Evolutionary conservation across 1,139 yeast species (phyloP), one percentile per base, ranked within the genome.

Genomic region (Magnusiomyces fungicola): DNA sequence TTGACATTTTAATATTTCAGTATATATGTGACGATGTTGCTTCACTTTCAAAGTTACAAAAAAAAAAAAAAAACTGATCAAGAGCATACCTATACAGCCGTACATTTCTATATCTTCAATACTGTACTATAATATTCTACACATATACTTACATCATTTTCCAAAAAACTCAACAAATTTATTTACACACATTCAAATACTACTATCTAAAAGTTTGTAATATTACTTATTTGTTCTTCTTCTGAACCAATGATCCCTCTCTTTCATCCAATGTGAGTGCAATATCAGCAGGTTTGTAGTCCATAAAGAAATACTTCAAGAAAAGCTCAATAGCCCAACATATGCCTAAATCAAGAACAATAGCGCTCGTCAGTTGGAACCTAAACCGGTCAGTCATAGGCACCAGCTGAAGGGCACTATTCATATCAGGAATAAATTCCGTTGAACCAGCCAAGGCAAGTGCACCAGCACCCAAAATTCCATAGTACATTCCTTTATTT

Each of bases 401-500:
- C 46, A 94, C 98, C 66, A 92, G 86, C 65, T 83, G 81, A 81
- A 92, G 80, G 19, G 87, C 87, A 64, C 86, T 92, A 64, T 92
- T 92, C 63, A 94, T 70, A 71, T 94, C 99, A 32, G 98, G 98
- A 60, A 90, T 66, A 63, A 92, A 85, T 67, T 94, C 99, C 27
- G 97, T 89, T 7, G 97, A 82, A 24, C 98, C 96, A 18, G 95
- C 78, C 55, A 92, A 69, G 1, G 97, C 95, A 61, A 92, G 76
- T 40, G 78, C 88, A 34, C 95, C 86, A 59, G 92, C 97, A 57
- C 96, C 96, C 44, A 92, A 66, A 54, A 92, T 75, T 27, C 99
- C 98, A 62, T 87, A 92, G 71, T 84, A 92, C 98, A 92, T 92
- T 56, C 97, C 97, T 71, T 83, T 87, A 72, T 92, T 92, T 68